These are phyloP conservation scores for Chlamydomonas reinhardtii DNA, from an alignment of 163 green algal species.

Conservation along the genomic window DNA sequence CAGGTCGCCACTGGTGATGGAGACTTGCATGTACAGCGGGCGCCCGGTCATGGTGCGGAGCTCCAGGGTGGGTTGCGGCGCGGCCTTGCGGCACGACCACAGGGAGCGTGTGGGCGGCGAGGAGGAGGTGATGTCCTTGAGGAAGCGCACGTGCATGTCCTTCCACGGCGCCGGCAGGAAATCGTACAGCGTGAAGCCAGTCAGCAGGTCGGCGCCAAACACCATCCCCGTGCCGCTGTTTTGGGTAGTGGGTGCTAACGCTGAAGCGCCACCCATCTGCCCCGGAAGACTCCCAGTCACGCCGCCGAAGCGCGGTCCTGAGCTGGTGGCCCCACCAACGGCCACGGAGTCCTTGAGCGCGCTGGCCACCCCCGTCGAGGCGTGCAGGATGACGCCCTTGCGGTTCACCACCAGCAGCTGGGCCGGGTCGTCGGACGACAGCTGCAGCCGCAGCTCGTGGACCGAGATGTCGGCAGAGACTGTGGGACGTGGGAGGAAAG, in stretches of 20 bases:
- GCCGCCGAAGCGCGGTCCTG: background rate
- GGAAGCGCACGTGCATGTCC: background rate
- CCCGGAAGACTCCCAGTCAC: no score
- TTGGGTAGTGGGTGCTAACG: no score
- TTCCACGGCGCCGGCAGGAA: slow-evolving; percentile 1
- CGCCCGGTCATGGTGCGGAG: slow-evolving; percentile 4
- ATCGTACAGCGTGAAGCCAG: background rate
- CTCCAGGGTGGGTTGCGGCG: slow-evolving; percentile 11
- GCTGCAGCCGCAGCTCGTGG: background rate
- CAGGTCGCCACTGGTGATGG: background rate
- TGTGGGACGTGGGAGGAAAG: background rate
- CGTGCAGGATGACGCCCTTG: slow-evolving; percentile 22
- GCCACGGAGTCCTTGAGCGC: background rate
- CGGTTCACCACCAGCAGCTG: slow-evolving; percentile 22
- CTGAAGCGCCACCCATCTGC: no score
- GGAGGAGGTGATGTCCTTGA: slow-evolving; percentile 6
- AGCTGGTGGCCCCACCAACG: background rate
- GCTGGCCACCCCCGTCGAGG: background rate
- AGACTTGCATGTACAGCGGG: slow-evolving; percentile 12
- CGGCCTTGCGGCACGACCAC: slow-evolving; percentile 8
- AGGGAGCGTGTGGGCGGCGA: background rate
- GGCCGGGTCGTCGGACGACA: background rate
- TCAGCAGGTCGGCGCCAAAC: background rate
- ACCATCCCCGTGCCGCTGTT: background rate
- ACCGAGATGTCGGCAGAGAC: background rate